These are phyloP conservation scores for Spraguea lophii DNA, from an alignment of 371 early-diverging fungal species.

Conservation along the genomic window DNA sequence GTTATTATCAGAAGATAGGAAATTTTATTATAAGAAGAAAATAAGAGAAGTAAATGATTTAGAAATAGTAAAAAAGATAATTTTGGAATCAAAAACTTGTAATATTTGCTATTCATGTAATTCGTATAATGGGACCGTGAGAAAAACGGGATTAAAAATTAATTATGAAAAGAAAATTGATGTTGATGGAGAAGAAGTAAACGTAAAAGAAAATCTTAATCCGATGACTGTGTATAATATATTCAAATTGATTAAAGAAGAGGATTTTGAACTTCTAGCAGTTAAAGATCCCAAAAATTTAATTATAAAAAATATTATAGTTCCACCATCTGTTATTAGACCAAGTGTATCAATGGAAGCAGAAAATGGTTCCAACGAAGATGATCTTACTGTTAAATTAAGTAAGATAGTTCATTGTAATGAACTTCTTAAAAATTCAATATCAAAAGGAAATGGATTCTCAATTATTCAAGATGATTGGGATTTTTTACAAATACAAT, in stretches of 20 bases:
- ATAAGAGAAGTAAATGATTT: too few species aligned
- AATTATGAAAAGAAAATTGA: constrained; percentile 70
- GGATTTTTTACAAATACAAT: constrained; percentile 82
- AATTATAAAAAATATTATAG: constrained; percentile 49
- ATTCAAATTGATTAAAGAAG: constrained; percentile 61
- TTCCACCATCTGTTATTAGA: constrained; percentile 86
- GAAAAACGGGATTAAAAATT: constrained; percentile 80
- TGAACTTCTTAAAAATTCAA: constrained; percentile 57
- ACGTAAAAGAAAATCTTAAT: constrained; percentile 61
- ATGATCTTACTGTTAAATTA: constrained; percentile 88
- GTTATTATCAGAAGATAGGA: constrained; percentile 19
- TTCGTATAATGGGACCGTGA: constrained; percentile 60
- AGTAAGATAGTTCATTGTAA: constrained; percentile 84
- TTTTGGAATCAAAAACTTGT: constrained; percentile 65
- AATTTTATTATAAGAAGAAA: constrained; percentile 18
- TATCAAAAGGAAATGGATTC: constrained; percentile 60
- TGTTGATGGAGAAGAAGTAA: constrained; percentile 19
- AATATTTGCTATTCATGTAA: constrained; percentile 64
- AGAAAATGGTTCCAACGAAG: constrained; percentile 62
- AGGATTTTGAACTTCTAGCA: constrained; percentile 24
- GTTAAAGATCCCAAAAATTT: constrained; percentile 17
- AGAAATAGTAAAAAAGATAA: constrained; percentile 57
- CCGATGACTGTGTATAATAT: constrained; percentile 63
- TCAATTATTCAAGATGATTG: constrained; percentile 60
- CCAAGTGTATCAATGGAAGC: constrained; percentile 82